These are phyloP conservation scores for Citeromyces matritensis DNA, from an alignment of 805 yeast species.

Conservation along the genomic window DNA sequence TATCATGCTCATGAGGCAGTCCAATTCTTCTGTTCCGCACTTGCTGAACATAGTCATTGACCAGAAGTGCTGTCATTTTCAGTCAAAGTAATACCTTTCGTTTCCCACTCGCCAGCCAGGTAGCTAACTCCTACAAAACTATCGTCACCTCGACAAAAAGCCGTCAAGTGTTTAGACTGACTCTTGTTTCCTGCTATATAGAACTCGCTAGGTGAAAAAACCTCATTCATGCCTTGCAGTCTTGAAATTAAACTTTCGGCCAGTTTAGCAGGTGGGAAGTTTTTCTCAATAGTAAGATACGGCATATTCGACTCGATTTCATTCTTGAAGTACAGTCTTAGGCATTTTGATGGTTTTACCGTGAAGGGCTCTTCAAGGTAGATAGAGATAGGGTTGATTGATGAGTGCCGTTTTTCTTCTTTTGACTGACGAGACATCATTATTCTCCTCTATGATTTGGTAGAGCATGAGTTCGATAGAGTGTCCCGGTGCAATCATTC, in stretches of 20 bases:
- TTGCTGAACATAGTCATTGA: conserved; percentile 23
- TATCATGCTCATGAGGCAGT: conserved; percentile 21
- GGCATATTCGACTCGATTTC: conserved; percentile 35
- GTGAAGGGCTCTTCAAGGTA: not conserved
- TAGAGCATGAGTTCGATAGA: no score
- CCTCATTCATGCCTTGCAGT: conserved; percentile 22
- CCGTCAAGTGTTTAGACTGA: conserved; percentile 37
- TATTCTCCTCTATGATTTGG: conserved; percentile 24
- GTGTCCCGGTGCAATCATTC: no score
- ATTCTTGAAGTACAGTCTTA: conserved; percentile 28
- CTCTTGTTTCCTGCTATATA: conserved; percentile 50
- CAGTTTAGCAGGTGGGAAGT: conserved; percentile 34
- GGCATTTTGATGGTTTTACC: conserved; percentile 3
- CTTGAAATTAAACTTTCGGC: conserved; percentile 28
- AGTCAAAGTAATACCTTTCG: conserved; percentile 17
- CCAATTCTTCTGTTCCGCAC: conserved; percentile 13
- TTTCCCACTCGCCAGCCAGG: conserved; percentile 4
- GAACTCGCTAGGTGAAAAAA: conserved; percentile 30
- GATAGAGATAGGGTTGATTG: no score
- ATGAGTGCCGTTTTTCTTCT: not conserved
- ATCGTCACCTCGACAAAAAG: conserved; percentile 14
- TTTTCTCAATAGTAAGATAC: conserved; percentile 30
- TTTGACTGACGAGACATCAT: conserved; percentile 4
- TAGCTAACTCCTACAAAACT: conserved; percentile 2
- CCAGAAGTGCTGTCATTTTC: conserved; percentile 19